Evolutionary conservation across 495 filamentous ascomycete species (phyloP), one percentile per base, ranked within the genome.

Genomic region (Rusavskia elegans): DNA sequence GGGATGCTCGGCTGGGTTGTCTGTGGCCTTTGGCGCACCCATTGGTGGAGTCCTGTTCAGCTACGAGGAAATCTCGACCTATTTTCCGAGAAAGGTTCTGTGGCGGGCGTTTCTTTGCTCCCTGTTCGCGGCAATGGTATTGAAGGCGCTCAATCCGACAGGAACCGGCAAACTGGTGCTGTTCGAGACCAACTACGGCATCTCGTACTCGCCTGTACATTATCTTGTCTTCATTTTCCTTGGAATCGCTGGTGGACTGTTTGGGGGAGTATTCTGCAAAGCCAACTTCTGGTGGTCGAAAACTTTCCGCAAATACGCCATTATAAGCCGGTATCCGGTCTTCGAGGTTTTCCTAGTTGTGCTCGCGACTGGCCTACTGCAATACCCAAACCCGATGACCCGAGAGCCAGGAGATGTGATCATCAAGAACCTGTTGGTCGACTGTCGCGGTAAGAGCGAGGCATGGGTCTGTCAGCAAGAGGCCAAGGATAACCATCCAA

Each of bases 81-180:
- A 57, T 54, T 80, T 79, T 49, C 76, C 76, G 2, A 64, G 73
- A 9, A 71, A 72, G 55, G 74, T 77, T 9, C 68, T 80, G 17
- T 79, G 74, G 76, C 60, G 70, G 45, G 74, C 76, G 0, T 79
- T 80, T 51, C 63, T 80, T 21, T 80, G 76, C 62, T 78, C 76
- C 1, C 64, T 78, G 11, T 62, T 68, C 42, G 76, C 74, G 3
- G 74, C 76, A 0, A 66, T 75, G 40, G 63, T 73, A 23, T 63
- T 80, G n/a, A 76, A 72, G 55, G 65, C 66, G n/a, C 67, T 80
- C 20, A 77, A 80, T 56, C 76, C 76, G 0, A 76, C 67, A 1
- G 71, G 76, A 10, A 79, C 76, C 0, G 76, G 76, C 17, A 77
- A 78, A 50, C 60, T 80, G 13, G 74, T 75, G 5, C 65, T 79